Percentiles rank a stretch among this genome's conserved stretches.
phyloP scores from a whole-genome alignment of 768 basidiomycete species.

The Russula foetens region DNA sequence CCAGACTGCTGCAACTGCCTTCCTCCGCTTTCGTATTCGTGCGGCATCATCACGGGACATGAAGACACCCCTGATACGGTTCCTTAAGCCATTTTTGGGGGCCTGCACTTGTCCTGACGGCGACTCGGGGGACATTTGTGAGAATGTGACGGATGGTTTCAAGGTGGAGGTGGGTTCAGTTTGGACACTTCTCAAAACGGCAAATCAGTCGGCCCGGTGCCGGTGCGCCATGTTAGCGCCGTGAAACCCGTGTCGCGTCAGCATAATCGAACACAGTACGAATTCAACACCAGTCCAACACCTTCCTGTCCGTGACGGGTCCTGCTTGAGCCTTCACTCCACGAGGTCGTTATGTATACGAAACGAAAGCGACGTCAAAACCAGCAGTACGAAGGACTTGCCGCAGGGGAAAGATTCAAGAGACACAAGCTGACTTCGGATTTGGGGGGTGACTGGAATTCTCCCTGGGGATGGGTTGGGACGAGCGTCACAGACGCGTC shows the following conservation, averaged over 20 bases:
- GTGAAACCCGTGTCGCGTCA: neutral
- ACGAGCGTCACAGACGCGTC: slow-evolving; percentile 48
- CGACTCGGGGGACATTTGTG: neutral
- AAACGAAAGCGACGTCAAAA: slow-evolving; percentile 53
- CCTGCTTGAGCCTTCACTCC: slow-evolving; percentile 2
- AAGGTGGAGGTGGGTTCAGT: no score
- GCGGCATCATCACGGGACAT: neutral
- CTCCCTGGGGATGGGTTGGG: slow-evolving; percentile 78
- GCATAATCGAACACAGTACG: neutral
- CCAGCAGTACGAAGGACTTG: slow-evolving; percentile 41
- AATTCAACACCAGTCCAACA: neutral
- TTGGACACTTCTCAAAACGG: neutral
- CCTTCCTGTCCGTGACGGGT: neutral
- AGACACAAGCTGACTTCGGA: slow-evolving; percentile 42
- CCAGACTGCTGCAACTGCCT: neutral
- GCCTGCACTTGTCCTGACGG: neutral
- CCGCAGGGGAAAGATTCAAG: slow-evolving; percentile 56
- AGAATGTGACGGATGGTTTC: neutral
- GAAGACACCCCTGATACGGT: slow-evolving; percentile 1
- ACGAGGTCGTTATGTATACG: slow-evolving; percentile 35
- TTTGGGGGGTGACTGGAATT: slow-evolving; percentile 22
- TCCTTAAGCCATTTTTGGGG: neutral
- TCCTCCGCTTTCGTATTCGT: slow-evolving; percentile 14
- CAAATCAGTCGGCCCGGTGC: neutral
- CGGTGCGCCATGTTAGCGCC: slow-evolving; percentile 7